These are phyloP conservation scores for Kodamaea kakaduensis DNA, from an alignment of 805 yeast species.

Conservation along the genomic window DNA sequence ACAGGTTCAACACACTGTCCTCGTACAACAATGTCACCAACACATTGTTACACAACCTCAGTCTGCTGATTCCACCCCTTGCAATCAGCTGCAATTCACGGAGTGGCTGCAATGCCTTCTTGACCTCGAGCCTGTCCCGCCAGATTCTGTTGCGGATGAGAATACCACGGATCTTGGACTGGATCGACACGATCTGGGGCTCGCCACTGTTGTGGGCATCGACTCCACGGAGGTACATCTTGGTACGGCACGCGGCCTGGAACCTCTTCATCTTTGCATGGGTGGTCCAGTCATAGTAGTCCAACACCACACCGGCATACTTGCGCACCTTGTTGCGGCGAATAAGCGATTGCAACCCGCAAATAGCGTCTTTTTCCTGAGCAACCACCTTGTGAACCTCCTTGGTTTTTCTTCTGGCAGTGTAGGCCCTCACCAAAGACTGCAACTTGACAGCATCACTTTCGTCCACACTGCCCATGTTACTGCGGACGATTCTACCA, in stretches of 20 bases:
- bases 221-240: slow-evolving; percentile 16
- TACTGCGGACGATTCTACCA: slow-evolving; percentile 18
- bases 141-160: slow-evolving; percentile 25
- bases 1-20: slow-evolving; percentile 32
- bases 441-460: slow-evolving; percentile 34
- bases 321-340: slow-evolving; percentile 20
- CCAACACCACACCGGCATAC: slow-evolving; percentile 20
- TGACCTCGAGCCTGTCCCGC: slow-evolving; percentile 10
- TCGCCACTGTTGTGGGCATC: slow-evolving; percentile 6
- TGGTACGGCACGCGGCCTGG: slow-evolving; percentile 30
- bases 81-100: slow-evolving; percentile 40
- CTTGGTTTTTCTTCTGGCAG: slow-evolving; percentile 21
- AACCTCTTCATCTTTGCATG: slow-evolving; percentile 19
- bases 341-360: slow-evolving; percentile 37
- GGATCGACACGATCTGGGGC: slow-evolving; percentile 25
- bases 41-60: slow-evolving; percentile 39
- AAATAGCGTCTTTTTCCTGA: slow-evolving; percentile 19
- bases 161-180: slow-evolving; percentile 37
- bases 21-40: slow-evolving; percentile 39
- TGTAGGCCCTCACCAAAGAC: slow-evolving; percentile 39
- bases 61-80: slow-evolving; percentile 44
- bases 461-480: slow-evolving; percentile 1
- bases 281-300: slow-evolving; percentile 12
- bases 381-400: slow-evolving; percentile 8
- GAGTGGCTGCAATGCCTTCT: slow-evolving; percentile 9